These are phyloP conservation scores for Clavispora santaluciae DNA, from an alignment of 805 yeast species.

Conservation along the genomic window DNA sequence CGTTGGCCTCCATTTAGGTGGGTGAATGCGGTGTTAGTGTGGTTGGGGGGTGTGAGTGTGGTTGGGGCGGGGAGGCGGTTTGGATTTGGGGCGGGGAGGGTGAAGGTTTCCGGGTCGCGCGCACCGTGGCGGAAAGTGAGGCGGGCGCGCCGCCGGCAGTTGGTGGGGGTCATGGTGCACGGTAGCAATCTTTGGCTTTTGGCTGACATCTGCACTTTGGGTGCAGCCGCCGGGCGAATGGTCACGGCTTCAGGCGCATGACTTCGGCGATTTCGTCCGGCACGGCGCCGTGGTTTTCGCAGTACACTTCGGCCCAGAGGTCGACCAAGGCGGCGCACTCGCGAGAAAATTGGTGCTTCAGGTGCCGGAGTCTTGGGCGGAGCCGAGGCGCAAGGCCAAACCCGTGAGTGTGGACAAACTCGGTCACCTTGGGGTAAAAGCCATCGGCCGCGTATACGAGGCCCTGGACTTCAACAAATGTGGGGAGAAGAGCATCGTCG, in stretches of 20 bases:
- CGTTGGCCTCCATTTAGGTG: neutral
- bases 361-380: neutral
- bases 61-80: no score
- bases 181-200: no score
- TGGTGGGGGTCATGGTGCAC: no score
- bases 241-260: neutral
- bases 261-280: conserved; percentile 2
- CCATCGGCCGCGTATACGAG: neutral
- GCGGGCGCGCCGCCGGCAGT: no score
- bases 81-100: no score
- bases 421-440: neutral
- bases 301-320: conserved; percentile 6
- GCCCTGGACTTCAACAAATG: conserved; percentile 3
- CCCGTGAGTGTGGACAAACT: neutral
- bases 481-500: conserved; percentile 1
- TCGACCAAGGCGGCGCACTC: conserved; percentile 1
- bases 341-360: neutral
- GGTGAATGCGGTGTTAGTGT: no score
- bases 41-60: no score
- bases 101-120: no score
- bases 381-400: neutral
- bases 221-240: no score
- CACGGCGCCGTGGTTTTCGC: conserved; percentile 3
- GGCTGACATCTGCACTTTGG: no score
- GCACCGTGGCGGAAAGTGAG: no score